Base-by-base conservation (phyloP, 805 yeast species). In the Ascoidea tarda region DNA sequence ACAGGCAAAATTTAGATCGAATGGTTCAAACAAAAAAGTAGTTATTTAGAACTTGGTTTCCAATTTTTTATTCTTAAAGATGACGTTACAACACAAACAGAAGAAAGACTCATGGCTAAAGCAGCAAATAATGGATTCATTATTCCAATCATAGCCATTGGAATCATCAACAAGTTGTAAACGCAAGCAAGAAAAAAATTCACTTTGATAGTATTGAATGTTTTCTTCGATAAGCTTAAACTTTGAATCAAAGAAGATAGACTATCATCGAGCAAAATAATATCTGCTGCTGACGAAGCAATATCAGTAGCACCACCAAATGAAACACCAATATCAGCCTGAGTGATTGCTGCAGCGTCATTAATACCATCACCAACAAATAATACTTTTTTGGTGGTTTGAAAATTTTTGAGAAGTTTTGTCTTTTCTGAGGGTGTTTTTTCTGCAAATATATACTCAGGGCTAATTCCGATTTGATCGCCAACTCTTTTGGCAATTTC, bases 321-420 rank as follows among this genome's bases (percentile, higher is more conserved):
- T 8, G 98, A 93, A 60, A 95, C 80, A 31, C 99, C 99, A 16
- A 93, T 68, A 58, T 89, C 87, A 0, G 96, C 85, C 53, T 84
- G 76, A 1, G 87, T 95, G 52, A 93, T 74, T 0, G 98, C 98
- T 0, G 99, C 97, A 0, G 98, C 95, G 64, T 93, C 99, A 66
- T 93, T 93, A 58, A 93, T 87, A 55, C 99, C 99, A 68, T 93
- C 99, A 46, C 99, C 99, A 28, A 93, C 83, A 73, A 95, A 89
- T 5, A 90, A 91, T 47, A 93, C 83, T 16, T 72, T 69, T 8
- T 68, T 60, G 49, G 46, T 31, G 51, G 59, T 65, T 60, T 82
- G 86, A 52, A 87, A 68, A 50, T 74, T 71, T 46, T 69, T 67
- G 28, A 93, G 79, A 42, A 87, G 73, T 33, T 75, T 75, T 53